Base-by-base conservation (phyloP, 2,329 filamentous ascomycete species). In the Plectosphaerella plurivora region DNA sequence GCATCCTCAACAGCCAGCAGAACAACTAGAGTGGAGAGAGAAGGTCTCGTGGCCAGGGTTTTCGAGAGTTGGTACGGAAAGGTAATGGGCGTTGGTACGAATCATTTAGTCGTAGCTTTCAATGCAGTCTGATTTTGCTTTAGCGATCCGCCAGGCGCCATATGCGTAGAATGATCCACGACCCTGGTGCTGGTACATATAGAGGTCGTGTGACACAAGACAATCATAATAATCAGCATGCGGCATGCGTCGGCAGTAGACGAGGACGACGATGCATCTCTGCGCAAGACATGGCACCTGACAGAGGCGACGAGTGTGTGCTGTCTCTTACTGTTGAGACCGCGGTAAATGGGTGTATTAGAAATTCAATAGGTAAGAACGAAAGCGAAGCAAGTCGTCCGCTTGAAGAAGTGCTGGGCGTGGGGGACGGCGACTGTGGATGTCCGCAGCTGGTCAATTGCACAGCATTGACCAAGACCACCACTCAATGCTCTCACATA, bases 1-100 rank as follows among this genome's bases (percentile, higher is more conserved):
- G 94, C 65, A 97, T 99, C 62, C 78, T 99, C 65, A 99, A 99
- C 79, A 95, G 88, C 76, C 90, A 96, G 79, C 87, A 85, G 67
- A 93, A 96, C 73, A 95, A 97, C 80, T 97, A 33, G 28, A 12
- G 28, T 14, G 18, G 41, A 22, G 6, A 33, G 24, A 22, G 45
- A n/a, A 36, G 28, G 15, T 15, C 15, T 22, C 6, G 25, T 10
- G n/a, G 44, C 44, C 44, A 45, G 22, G 20, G 5, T 45, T 45
- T 45, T 5, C 11, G 42, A 11, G n/a, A 18, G 20, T 22, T 45
- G 14, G 11, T 9, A 25, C 9, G 12, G 22, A 22, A 22, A 25
- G 8, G 12, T 15, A 24, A 12, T n/a, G 22, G 22, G 20, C 20
- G 20, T 25, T 16, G 16, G 18, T 44, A 44, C 5, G 16, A 44